A percentile compares a stretch with the other conserved stretches of the same genome.
Conservation (phyloP, 2,329 filamentous ascomycete genomes). For the Aureobasidium sp. region DNA sequence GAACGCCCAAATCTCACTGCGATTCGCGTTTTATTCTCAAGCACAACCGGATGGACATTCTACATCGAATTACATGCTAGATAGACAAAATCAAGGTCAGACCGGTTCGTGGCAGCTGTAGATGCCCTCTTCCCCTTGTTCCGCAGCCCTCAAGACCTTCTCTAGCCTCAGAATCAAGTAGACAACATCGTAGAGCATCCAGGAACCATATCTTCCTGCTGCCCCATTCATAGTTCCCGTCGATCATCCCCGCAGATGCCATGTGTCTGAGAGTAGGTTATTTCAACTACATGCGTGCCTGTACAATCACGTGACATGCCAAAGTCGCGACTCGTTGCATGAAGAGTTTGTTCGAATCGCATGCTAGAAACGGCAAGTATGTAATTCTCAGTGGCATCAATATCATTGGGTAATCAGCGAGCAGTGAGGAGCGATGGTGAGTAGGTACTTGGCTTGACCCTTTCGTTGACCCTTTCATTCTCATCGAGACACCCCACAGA, state of each 20-base stretch:
- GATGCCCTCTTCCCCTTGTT: not conserved
- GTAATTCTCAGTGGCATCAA: not conserved
- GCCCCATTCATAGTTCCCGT: slow-evolving; percentile 10
- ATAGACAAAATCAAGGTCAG: not conserved
- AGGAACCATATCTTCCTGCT: slow-evolving; percentile 12
- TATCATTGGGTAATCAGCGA: not conserved
- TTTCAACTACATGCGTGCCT: not conserved
- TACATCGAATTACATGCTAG: not conserved
- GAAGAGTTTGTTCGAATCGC: not conserved
- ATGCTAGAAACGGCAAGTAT: not conserved
- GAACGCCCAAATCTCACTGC: not conserved
- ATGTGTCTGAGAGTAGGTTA: slow-evolving; percentile 13
- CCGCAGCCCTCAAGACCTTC: not conserved
- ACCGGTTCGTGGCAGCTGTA: not conserved
- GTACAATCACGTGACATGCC: not conserved
- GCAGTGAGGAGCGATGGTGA: not conserved
- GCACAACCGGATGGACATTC: not conserved
- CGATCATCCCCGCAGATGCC: slow-evolving; percentile 12
- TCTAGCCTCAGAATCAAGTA: not conserved
- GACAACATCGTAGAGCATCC: not conserved
- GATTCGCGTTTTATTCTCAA: not conserved
- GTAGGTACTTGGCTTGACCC: not conserved
- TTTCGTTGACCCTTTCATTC: not conserved
- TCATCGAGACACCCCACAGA: not conserved
- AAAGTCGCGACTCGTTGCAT: not conserved